Evolutionary conservation across 2,329 filamentous ascomycete species (phyloP), one percentile per base, ranked within the genome.

Genomic region (Eurotiales sp.): DNA sequence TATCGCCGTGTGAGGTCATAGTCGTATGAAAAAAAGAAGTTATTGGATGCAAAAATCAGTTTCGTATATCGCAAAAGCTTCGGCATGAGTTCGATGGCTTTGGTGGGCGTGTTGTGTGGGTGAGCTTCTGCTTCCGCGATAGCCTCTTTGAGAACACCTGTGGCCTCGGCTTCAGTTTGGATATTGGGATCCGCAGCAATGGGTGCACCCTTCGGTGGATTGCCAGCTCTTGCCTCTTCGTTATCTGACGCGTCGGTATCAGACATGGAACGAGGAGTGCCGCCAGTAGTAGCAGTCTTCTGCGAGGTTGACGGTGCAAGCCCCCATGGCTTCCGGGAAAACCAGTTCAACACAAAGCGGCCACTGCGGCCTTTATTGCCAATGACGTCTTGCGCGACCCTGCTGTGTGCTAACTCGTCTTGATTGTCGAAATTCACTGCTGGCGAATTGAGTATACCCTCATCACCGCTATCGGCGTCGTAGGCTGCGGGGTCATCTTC

Each of bases 1-100:
- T 80, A 66, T 50, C 80, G 84, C 51, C 86, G 81, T 0, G 93
- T 97, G 46, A 99, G 81, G 65, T 99, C 91, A 65, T 92, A 81
- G 58, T 99, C 93, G 67, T 99, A 96, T 0, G 91, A 91, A 68
- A 92, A 99, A 74, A 87, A 97, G 69, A 96, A 97, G 66, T 89
- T 96, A 56, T 81, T 80, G 0, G 87, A 90, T 1, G 87, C 85
- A 64, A 96, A 92, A 54, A 96, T 82, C 50, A 97, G 82, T 63
- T 88, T 88, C 1, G 90, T 85, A 27, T 88, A 95, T 36, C 87
- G 82, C 37, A 99, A 70, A 34, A 97, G 77, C 63, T 96, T 95
- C 1, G 92, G 92, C 10, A 95, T 75, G 27, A 97, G 71, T 34
- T 76, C 77, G 50, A 77, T 71, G 4, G 79, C 74, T 15, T 77